Percentiles rank a stretch among this genome's conserved stretches.
Evolutionary conservation across 1,284 basidiomycete genomes (phyloP).

Genomic region (Cerrena zonata): DNA sequence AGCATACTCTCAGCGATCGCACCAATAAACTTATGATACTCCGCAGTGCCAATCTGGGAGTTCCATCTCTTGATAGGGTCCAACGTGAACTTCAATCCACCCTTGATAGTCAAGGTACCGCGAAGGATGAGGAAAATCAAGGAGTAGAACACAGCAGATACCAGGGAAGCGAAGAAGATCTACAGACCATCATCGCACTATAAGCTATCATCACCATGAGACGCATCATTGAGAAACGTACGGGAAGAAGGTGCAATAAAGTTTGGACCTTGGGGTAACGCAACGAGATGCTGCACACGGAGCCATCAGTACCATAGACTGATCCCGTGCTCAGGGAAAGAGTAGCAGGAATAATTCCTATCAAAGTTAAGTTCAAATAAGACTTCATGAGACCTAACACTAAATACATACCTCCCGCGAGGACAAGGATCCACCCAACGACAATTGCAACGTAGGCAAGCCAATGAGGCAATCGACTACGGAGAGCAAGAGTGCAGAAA

Average conservation of each 20-base stretch:
- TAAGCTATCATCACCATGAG: not conserved
- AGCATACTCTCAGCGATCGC: slow-evolving; percentile 60
- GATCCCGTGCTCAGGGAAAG: slow-evolving; percentile 35
- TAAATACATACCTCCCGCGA: slow-evolving; percentile 39
- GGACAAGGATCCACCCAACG: slow-evolving; percentile 50
- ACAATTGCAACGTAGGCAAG: slow-evolving; percentile 38
- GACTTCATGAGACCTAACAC: not conserved
- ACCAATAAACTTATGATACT: slow-evolving; percentile 55
- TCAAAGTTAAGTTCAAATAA: slow-evolving; percentile 3
- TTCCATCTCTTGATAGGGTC: slow-evolving; percentile 39
- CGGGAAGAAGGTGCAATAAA: slow-evolving; percentile 55
- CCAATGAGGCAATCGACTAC: slow-evolving; percentile 44
- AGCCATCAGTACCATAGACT: slow-evolving; percentile 47
- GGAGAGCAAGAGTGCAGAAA: slow-evolving; percentile 58
- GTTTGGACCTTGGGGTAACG: slow-evolving; percentile 40
- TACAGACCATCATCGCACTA: slow-evolving; percentile 17
- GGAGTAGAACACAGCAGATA: slow-evolving; percentile 52
- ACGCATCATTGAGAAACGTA: slow-evolving; percentile 22
- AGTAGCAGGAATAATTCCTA: slow-evolving; percentile 26
- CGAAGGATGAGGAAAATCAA: slow-evolving; percentile 53
- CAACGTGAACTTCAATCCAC: slow-evolving; percentile 43
- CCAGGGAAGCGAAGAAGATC: slow-evolving; percentile 52
- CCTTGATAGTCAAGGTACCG: slow-evolving; percentile 40
- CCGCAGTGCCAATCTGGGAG: slow-evolving; percentile 27
- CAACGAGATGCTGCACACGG: slow-evolving; percentile 47